Evolutionary conservation across 805 yeast species (phyloP), one percentile per base, ranked within the genome.

Genomic region (Saccharomycopsis synnaedendra): DNA sequence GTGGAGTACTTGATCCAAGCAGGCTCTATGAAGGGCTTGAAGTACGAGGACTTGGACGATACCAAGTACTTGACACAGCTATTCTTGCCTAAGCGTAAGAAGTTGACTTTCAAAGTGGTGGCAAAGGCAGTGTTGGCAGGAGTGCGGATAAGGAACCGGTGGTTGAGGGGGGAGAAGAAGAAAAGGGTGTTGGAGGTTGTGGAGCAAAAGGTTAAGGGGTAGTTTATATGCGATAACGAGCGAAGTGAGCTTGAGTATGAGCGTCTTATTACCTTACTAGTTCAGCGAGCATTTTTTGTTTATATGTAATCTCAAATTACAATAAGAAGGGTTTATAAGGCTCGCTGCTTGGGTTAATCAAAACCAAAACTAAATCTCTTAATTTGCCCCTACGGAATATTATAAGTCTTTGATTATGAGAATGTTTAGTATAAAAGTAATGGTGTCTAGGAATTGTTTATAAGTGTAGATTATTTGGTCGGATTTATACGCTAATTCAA

Each of bases 71-170:
- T 34, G 8, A n/a, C 10, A 9, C 10, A 34, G 36, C n/a, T 9
- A 9, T 34, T 34, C 36, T 34, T 34, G 36, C 10, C 8, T 34
- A 8, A n/a, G 27, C 39, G 32, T 30, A 38, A 41, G 28, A 52
- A 50, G 32, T 35, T 47, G 8, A 52, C 50, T 35, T 50, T 54
- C 32, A 56, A 57, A 44, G 54, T 53, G 5, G 59, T 57, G 2
- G 63, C 60, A 3, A 43, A 49, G 29, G 51, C 55, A 40, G 56
- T 64, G 3, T 43, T 63, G 32, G 67, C 68, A 3, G 46, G 56
- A 3, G 50, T 63, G 3, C 51, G 63, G 10, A 47, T 64, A 39
- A 54, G 53, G 39, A 57, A 51, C n/a, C 44, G 64, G 33, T 50
- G 42, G 30, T 39, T 51, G 10, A 54, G 49, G 29, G 35, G 52